These are phyloP conservation scores for Phialemoniopsis sp. DNA, from an alignment of 2,329 filamentous ascomycete species.

Conservation along the genomic window DNA sequence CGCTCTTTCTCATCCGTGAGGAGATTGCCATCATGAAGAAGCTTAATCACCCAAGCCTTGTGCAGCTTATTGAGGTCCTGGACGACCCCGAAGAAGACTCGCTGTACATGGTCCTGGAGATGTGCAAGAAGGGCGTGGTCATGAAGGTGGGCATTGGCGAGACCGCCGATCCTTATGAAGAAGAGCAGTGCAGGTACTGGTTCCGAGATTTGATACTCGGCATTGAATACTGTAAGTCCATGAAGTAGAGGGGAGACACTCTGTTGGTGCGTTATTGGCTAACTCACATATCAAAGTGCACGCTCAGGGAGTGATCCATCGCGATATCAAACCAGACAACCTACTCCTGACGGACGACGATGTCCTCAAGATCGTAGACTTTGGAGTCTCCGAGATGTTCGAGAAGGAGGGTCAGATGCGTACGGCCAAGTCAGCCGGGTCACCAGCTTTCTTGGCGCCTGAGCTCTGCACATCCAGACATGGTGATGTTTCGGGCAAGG, in stretches of 20 bases:
- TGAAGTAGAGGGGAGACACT: too few species aligned
- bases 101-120: constrained; percentile 97
- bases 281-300: constrained; percentile 57
- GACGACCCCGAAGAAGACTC: constrained; percentile 96
- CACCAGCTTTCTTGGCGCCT: constrained; percentile 89
- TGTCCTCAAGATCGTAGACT: constrained; percentile 95
- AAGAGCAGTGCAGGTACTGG: constrained; percentile 82
- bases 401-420: constrained; percentile 81
- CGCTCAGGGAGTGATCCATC: constrained; percentile 88
- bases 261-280: too few species aligned
- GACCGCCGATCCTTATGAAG: constrained; percentile 73
- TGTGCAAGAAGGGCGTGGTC: constrained; percentile 96
- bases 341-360: constrained; percentile 85
- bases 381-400: constrained; percentile 99
- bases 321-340: constrained; percentile 98
- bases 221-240: constrained; percentile 77
- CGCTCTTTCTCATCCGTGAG: constrained; percentile 84
- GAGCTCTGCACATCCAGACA: constrained; percentile 87
- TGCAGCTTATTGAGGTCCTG: constrained; percentile 86
- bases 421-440: constrained; percentile 89
- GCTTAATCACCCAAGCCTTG: constrained; percentile 89
- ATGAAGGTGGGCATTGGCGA: constrained; percentile 95
- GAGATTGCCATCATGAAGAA: constrained; percentile 99
- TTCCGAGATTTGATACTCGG: constrained; percentile 93
- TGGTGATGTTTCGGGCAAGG: constrained; percentile 80